Percentiles rank a stretch among this genome's conserved stretches.
Conservation (phyloP, 345 rosid species). For the Hibiscus syriacus region DNA sequence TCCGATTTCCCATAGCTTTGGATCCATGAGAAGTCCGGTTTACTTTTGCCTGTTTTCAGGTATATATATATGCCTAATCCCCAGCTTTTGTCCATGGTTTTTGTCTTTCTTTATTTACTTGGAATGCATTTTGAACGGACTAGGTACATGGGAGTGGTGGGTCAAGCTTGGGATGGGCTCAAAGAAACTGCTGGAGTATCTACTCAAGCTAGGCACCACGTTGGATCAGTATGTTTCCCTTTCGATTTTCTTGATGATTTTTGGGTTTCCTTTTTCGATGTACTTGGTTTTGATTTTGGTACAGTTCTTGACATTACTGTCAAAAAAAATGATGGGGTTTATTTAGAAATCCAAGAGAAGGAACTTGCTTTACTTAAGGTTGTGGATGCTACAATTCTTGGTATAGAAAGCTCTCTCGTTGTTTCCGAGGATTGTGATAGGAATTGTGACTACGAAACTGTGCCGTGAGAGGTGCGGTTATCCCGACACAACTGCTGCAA, state of each 20-base stretch:
- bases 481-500: neutral
- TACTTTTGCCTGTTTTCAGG: slow-evolving; percentile 50
- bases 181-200: slow-evolving; percentile 48
- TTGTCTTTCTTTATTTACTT: neutral
- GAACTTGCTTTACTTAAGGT: slow-evolving; percentile 38
- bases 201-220: slow-evolving; percentile 42
- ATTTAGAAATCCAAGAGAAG: slow-evolving; percentile 25
- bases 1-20: slow-evolving; percentile 37
- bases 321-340: slow-evolving; percentile 30
- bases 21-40: slow-evolving; percentile 35
- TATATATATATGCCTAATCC: slow-evolving; percentile 6
- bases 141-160: slow-evolving; percentile 40
- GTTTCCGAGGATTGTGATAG: neutral
- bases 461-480: slow-evolving; percentile 15
- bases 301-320: slow-evolving; percentile 45
- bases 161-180: slow-evolving; percentile 32
- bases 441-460: slow-evolving; percentile 6
- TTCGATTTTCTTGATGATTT: neutral
- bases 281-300: slow-evolving; percentile 14
- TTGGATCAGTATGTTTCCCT: slow-evolving; percentile 32
- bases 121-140: neutral
- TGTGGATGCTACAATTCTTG: slow-evolving; percentile 31
- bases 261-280: neutral
- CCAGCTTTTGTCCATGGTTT: neutral
- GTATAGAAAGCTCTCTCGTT: slow-evolving; percentile 10